Percentiles rank a stretch among this genome's conserved stretches.
Evolutionary conservation across 1,139 yeast species (phyloP).

Genomic region (Taiozyma sp.): DNA sequence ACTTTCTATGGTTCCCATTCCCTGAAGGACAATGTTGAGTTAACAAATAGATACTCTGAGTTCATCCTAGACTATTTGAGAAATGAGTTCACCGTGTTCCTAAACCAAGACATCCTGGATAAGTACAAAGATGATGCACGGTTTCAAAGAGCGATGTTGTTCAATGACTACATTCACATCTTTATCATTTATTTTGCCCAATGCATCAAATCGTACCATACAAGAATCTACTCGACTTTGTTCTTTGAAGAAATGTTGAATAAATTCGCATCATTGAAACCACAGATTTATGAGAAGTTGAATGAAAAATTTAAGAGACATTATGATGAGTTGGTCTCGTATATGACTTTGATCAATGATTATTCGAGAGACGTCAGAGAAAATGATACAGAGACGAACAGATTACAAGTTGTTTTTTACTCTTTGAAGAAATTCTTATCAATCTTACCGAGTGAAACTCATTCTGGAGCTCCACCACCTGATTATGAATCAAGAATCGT

Average conservation of each 20-base stretch:
- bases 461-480: constrained; percentile 2
- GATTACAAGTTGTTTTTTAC: constrained; percentile 22
- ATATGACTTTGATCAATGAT: constrained; percentile 6
- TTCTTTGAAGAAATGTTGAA: constrained; percentile 17
- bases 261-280: constrained; percentile 10
- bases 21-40: constrained; percentile 19
- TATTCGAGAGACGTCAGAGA: constrained; percentile 13
- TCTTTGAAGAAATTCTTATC: constrained; percentile 20
- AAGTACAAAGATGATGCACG: constrained; percentile 8
- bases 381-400: constrained; percentile 10
- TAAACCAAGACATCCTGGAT: constrained; percentile 8
- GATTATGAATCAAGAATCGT: constrained; percentile 21
- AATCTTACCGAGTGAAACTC: constrained; percentile 17
- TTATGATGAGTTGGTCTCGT: constrained; percentile 15
- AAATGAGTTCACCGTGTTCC: constrained; percentile 16
- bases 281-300: constrained; percentile 13
- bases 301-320: constrained; percentile 6
- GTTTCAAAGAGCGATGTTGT: constrained; percentile 16
- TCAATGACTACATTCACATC: constrained; percentile 17
- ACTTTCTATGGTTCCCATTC: constrained; percentile 19
- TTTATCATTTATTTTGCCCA: constrained; percentile 22
- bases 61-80: constrained; percentile 17
- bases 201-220: constrained; percentile 22
- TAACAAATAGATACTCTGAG: constrained; percentile 18
- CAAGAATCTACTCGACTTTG: constrained; percentile 16